phyloP scores from a whole-genome alignment of 2,329 filamentous ascomycete genomes.

The Clonostachys chloroleuca region DNA sequence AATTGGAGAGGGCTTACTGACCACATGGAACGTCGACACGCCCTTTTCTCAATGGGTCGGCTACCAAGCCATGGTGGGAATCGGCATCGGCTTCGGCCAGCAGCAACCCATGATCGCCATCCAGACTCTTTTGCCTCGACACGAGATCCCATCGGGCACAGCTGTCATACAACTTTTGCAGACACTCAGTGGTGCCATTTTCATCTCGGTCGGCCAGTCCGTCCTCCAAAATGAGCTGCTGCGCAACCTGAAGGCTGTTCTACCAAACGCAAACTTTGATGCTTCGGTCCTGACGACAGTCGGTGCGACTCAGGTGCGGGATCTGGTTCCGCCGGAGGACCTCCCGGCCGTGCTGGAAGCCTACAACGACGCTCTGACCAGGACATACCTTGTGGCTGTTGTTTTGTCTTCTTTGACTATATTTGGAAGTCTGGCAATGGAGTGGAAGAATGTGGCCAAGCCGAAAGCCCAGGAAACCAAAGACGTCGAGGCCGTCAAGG shows the following conservation, averaged over 20 bases:
- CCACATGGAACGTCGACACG: too few species aligned
- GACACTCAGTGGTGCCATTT: conserved; percentile 7
- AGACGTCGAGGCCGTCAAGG: too few species aligned
- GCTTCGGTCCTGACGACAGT: conserved; percentile 21
- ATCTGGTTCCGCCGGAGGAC: conserved; percentile 10
- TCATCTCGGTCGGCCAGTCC: conserved; percentile 7
- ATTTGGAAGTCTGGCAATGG: conserved; percentile 3
- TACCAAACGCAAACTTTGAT: conserved; percentile 20
- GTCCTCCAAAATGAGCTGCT: conserved; percentile 9
- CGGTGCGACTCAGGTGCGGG: conserved; percentile 25
- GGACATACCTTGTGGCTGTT: conserved; percentile 3
- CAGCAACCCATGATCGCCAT: conserved; percentile 8
- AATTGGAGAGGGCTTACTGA: conserved; percentile 22
- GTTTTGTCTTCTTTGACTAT: conserved; percentile 4
- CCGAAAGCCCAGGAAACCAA: too few species aligned
- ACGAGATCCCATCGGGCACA: conserved; percentile 7
- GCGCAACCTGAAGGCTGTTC: conserved; percentile 3
- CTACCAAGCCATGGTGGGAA: conserved; percentile 5
- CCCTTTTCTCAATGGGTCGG: conserved; percentile 5
- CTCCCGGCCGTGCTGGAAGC: conserved; percentile 36
- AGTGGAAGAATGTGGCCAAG: conserved; percentile 5
- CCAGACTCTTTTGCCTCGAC: conserved; percentile 6
- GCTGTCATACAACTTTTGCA: conserved; percentile 7
- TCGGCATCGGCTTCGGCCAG: conserved; percentile 5
- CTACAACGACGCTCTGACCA: conserved; percentile 54